Evolutionary conservation across 495 filamentous ascomycete genomes (phyloP).

Genomic region (Oleoguttula mirabilis): DNA sequence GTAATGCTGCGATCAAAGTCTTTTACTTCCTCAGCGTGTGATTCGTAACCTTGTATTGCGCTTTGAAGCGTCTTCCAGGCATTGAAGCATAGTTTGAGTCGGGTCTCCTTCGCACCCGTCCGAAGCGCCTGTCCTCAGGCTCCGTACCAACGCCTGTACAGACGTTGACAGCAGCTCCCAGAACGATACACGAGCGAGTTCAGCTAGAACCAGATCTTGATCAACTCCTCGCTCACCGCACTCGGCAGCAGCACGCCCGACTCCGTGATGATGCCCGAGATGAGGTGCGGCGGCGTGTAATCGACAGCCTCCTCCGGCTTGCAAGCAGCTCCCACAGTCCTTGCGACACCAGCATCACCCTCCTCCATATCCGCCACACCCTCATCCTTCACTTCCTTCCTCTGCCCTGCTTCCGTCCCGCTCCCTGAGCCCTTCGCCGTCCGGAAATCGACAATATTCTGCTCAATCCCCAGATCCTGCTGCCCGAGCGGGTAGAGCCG

Average conservation of each 20-base stretch:
- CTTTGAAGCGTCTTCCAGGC: too few species aligned
- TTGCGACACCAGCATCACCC: conserved; percentile 10
- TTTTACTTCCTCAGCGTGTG: too few species aligned
- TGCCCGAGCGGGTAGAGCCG: conserved; percentile 67
- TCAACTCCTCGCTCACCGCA: conserved; percentile 65
- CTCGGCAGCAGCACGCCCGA: conserved; percentile 61
- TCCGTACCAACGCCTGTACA: too few species aligned
- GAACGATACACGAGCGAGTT: too few species aligned
- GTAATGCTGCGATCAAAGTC: too few species aligned
- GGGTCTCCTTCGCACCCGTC: too few species aligned
- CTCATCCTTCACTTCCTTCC: conserved; percentile 25
- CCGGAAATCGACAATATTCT: conserved; percentile 61
- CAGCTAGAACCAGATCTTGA: conserved; percentile 66
- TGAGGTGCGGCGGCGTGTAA: conserved; percentile 73
- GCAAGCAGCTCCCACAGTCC: conserved; percentile 9
- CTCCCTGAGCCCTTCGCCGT: conserved; percentile 38
- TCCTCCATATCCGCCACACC: conserved; percentile 15
- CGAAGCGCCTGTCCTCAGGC: too few species aligned
- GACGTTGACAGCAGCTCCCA: too few species aligned
- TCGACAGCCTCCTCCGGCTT: conserved; percentile 53
- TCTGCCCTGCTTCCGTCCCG: conserved; percentile 16
- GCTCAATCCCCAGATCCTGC: conserved; percentile 63
- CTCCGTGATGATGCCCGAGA: conserved; percentile 71
- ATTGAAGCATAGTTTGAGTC: too few species aligned
- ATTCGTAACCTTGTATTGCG: too few species aligned